phyloP scores from a whole-genome alignment of 768 basidiomycete genomes.

The Boletus vermiculosoides region DNA sequence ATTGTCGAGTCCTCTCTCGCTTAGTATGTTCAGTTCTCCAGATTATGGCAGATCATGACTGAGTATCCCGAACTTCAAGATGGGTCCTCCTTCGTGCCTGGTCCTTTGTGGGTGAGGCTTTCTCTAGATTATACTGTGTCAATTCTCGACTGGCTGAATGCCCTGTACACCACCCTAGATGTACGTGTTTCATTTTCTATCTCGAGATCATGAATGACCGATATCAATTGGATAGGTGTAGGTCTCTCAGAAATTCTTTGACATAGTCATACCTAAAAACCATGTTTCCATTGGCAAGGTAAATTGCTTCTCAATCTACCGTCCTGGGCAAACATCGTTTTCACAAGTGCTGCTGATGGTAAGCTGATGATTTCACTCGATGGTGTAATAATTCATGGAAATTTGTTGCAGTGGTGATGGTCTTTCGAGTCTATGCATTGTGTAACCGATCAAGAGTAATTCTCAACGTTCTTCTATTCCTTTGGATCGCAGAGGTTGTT shows the following conservation, averaged over 20 bases:
- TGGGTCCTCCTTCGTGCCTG: conserved; percentile 2
- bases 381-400: background rate
- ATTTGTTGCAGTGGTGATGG: conserved; percentile 8
- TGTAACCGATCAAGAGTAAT: background rate
- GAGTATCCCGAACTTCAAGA: background rate
- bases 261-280: background rate
- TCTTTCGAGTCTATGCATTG: conserved; percentile 11
- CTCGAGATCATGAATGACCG: background rate
- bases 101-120: conserved; percentile 4
- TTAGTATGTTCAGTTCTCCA: background rate
- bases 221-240: background rate
- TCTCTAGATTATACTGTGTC: background rate
- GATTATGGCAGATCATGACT: background rate
- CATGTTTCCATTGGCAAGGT: background rate
- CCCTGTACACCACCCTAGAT: background rate
- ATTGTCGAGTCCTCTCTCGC: background rate
- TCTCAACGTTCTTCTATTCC: background rate
- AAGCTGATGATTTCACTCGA: background rate
- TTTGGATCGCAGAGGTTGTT: background rate
- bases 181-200: conserved; percentile 4
- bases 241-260: background rate
- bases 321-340: background rate
- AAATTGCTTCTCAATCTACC: background rate
- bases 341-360: background rate
- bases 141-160: background rate